These are phyloP conservation scores for Globisporangium mamillatum DNA, from an alignment of 352 stramenopile species.

Conservation along the genomic window DNA sequence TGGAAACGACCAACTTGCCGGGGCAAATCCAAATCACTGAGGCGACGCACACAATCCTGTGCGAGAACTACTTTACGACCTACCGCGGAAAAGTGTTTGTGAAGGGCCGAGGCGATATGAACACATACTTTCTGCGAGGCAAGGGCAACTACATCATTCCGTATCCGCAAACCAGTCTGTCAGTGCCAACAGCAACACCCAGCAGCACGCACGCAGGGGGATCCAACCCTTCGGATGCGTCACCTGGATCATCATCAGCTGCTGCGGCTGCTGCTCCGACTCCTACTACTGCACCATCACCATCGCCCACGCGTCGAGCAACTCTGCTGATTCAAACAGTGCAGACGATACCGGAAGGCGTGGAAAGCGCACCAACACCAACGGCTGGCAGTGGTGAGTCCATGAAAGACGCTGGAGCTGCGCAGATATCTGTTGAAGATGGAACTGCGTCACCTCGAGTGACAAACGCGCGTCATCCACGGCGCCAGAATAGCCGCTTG, in stretches of 20 bases:
- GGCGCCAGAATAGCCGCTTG: slow-evolving; percentile 17
- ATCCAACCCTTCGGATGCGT: not conserved
- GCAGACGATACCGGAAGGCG: slow-evolving; percentile 20
- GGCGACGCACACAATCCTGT: slow-evolving; percentile 59
- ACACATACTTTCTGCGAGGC: slow-evolving; percentile 75
- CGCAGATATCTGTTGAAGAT: not conserved
- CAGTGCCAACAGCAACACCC: not conserved
- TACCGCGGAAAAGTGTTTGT: slow-evolving; percentile 76
- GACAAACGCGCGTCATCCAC: slow-evolving; percentile 19
- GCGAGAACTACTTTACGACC: slow-evolving; percentile 66
- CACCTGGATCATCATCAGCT: not conserved
- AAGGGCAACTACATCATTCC: slow-evolving; percentile 60
- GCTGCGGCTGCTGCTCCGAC: not conserved
- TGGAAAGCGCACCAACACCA: slow-evolving; percentile 6
- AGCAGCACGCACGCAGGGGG: not conserved
- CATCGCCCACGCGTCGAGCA: not conserved
- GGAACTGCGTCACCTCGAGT: not conserved
- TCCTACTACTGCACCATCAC: not conserved
- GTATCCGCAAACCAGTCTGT: slow-evolving; percentile 25
- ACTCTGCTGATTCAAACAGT: slow-evolving; percentile 16
- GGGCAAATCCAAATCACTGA: slow-evolving; percentile 84
- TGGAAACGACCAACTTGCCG: slow-evolving; percentile 81
- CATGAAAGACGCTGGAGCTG: not conserved
- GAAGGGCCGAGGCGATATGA: slow-evolving; percentile 81
- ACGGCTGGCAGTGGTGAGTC: not conserved